Conservation (phyloP, 1,139 yeast genomes). For the Kazachstania sp. region DNA sequence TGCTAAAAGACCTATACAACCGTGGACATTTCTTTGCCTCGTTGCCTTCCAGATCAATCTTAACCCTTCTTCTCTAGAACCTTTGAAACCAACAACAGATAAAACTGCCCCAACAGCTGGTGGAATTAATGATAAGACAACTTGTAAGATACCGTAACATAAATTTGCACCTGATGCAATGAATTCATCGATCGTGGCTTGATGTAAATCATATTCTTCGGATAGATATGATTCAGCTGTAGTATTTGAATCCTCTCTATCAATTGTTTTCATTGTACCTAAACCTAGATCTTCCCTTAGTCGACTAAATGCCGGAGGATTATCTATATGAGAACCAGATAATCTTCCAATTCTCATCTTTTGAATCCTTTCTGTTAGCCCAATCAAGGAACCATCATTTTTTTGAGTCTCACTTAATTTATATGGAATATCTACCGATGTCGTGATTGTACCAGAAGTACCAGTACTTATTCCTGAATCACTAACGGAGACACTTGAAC, state of each 20-base stretch:
- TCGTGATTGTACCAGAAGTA: slow-evolving; percentile 18
- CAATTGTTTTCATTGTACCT: slow-evolving; percentile 15
- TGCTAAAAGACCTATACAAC: slow-evolving; percentile 77
- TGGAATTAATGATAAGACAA: slow-evolving; percentile 82
- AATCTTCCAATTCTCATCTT: slow-evolving; percentile 56
- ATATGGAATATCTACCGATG: slow-evolving; percentile 39
- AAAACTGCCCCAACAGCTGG: slow-evolving; percentile 84
- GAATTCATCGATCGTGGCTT: slow-evolving; percentile 75
- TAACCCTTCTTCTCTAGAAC: slow-evolving; percentile 75
- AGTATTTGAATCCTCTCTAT: slow-evolving; percentile 11
- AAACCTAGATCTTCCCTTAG: slow-evolving; percentile 38
- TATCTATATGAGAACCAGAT: slow-evolving; percentile 52
- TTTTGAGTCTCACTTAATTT: slow-evolving; percentile 34
- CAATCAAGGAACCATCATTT: slow-evolving; percentile 44
- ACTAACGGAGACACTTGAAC: neutral
- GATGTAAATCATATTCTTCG: slow-evolving; percentile 24
- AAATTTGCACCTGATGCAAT: slow-evolving; percentile 86
- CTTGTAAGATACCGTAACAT: slow-evolving; percentile 86
- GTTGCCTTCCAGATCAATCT: slow-evolving; percentile 79
- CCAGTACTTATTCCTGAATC: slow-evolving; percentile 22
- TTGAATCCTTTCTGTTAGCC: slow-evolving; percentile 49
- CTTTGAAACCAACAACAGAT: slow-evolving; percentile 84
- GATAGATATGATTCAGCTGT: slow-evolving; percentile 15
- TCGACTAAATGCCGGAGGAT: slow-evolving; percentile 38
- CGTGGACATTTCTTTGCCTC: slow-evolving; percentile 76